phyloP scores from a whole-genome alignment of 768 basidiomycete genomes.

The Tylopilus subfusipes region DNA sequence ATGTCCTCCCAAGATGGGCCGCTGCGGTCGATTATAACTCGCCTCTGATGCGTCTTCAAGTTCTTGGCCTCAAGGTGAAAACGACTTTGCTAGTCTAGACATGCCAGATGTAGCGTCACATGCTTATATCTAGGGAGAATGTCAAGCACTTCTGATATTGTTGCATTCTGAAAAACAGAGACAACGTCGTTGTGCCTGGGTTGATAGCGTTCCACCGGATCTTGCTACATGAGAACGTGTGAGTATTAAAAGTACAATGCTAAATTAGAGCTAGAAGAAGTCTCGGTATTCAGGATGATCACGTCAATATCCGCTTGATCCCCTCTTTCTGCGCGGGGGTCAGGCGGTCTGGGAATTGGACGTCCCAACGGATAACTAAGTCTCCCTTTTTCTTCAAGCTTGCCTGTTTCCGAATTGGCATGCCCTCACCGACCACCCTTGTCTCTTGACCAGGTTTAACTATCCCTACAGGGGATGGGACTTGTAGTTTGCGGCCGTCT shows the following conservation, averaged over 20 bases:
- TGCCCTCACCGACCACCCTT: slow-evolving; percentile 72
- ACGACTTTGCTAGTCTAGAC: not conserved
- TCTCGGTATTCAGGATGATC: slow-evolving; percentile 6
- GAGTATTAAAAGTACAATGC: slow-evolving; percentile 10
- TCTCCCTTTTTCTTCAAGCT: slow-evolving; percentile 74
- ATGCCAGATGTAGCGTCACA: not conserved
- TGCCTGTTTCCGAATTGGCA: slow-evolving; percentile 86
- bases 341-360: slow-evolving; percentile 77
- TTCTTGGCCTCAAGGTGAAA: not conserved
- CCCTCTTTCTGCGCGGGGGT: slow-evolving; percentile 79
- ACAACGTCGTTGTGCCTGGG: not conserved
- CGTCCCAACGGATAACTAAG: slow-evolving; percentile 76
- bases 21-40: not conserved
- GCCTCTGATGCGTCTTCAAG: not conserved
- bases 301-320: slow-evolving; percentile 61
- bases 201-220: not conserved
- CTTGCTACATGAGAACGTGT: slow-evolving; percentile 2
- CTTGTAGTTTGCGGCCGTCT: slow-evolving; percentile 75
- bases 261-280: slow-evolving; percentile 8
- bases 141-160: not conserved
- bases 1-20: not conserved
- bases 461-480: slow-evolving; percentile 60
- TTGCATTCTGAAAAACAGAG: not conserved
- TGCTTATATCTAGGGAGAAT: not conserved
- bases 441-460: slow-evolving; percentile 78